A percentile compares a stretch with the other conserved stretches of the same genome.
Evolutionary conservation across 1,139 yeast genomes (phyloP).

Genomic region (Debaryomycetaceae sp.): DNA sequence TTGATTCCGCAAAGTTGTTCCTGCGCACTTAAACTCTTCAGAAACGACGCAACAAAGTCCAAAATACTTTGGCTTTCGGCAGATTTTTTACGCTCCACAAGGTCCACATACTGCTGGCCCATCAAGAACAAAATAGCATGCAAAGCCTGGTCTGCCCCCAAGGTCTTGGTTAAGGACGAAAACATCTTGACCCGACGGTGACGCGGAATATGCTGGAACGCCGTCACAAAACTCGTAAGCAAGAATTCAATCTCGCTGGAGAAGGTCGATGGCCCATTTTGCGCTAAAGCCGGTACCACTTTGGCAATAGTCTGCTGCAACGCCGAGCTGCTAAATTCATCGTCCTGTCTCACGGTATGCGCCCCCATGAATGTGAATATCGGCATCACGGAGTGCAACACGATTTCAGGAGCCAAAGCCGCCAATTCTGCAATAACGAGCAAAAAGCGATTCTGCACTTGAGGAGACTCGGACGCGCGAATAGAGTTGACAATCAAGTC

Average conservation of each 20-base stretch:
- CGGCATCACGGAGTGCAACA: constrained; percentile 96
- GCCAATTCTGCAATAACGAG: constrained; percentile 84
- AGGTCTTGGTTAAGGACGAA: constrained; percentile 63
- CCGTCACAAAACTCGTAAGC: constrained; percentile 80
- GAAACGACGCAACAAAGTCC: constrained; percentile 62
- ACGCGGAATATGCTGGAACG: constrained; percentile 91
- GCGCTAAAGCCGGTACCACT: constrained; percentile 84
- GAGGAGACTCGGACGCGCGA: constrained; percentile 83
- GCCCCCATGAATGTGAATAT: constrained; percentile 99
- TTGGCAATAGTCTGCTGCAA: constrained; percentile 85
- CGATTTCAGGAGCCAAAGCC: constrained; percentile 78
- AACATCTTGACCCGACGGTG: constrained; percentile 87
- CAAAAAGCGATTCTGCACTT: constrained; percentile 80
- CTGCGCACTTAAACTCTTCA: constrained; percentile 53
- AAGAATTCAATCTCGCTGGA: constrained; percentile 71
- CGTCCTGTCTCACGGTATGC: constrained; percentile 92
- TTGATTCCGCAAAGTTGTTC: constrained; percentile 59
- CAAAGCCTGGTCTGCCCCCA: constrained; percentile 60
- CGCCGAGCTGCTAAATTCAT: constrained; percentile 85
- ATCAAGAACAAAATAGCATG: constrained; percentile 67
- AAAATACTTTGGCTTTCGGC: constrained; percentile 56
- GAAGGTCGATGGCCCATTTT: constrained; percentile 40
- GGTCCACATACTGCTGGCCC: constrained; percentile 63
- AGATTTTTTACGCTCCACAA: constrained; percentile 42
- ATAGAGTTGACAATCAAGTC: constrained; percentile 87